These are phyloP conservation scores for Acorus gramineus DNA, from an alignment of 106 monocot species.

Conservation along the genomic window DNA sequence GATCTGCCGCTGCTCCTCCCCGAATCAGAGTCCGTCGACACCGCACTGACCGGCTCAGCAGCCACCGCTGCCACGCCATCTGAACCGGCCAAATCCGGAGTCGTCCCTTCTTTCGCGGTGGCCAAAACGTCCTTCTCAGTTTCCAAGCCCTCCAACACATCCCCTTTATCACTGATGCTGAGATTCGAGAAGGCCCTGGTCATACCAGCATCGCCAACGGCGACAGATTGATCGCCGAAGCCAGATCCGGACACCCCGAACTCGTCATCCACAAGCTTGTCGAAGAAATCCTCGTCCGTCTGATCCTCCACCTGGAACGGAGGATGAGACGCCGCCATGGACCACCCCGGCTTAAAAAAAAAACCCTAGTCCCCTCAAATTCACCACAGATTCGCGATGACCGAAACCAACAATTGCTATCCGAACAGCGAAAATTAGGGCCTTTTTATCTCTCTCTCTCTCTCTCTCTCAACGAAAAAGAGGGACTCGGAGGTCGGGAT, in stretches of 20 bases:
- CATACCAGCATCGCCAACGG: no score
- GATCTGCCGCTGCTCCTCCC: slow-evolving; percentile 15
- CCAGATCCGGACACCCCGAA: slow-evolving; percentile 21
- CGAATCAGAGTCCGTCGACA: not conserved
- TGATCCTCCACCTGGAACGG: slow-evolving; percentile 49
- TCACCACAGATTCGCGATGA: no score
- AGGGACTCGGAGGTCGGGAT: no score
- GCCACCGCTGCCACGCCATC: not conserved
- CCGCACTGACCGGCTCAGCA: not conserved
- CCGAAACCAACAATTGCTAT: no score
- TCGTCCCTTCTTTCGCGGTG: not conserved
- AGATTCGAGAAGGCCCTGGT: slow-evolving; percentile 31
- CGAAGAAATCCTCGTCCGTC: slow-evolving; percentile 96
- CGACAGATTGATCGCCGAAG: not conserved
- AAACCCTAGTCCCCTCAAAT: no score
- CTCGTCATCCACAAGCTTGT: slow-evolving; percentile 70
- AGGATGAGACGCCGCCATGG: slow-evolving; percentile 15
- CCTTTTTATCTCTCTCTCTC: no score
- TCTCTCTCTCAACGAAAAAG: no score
- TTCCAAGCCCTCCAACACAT: slow-evolving; percentile 10
- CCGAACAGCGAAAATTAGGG: no score
- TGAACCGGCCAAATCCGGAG: not conserved
- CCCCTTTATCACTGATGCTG: slow-evolving; percentile 24
- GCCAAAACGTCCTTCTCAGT: slow-evolving; percentile 6
- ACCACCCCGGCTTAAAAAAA: no score